phyloP scores from a whole-genome alignment of 2,329 filamentous ascomycete species.

The Cladosporium phlei region DNA sequence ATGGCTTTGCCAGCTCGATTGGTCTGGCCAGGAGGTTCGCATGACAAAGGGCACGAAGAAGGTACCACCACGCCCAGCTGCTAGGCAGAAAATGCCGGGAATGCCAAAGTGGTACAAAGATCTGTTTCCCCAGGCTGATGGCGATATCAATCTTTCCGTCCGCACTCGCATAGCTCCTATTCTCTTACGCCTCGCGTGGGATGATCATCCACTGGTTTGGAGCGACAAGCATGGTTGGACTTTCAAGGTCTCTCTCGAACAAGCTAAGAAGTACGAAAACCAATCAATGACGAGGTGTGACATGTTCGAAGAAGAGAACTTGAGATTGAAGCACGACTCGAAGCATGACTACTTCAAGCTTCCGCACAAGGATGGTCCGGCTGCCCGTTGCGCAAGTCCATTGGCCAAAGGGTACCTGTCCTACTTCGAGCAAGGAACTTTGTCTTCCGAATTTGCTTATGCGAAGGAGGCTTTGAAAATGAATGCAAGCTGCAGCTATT shows the following conservation, averaged over 20 bases:
- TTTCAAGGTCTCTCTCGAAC: slow-evolving; percentile 65
- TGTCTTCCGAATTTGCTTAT: slow-evolving; percentile 83
- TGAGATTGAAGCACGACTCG: slow-evolving; percentile 60
- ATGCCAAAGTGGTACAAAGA: slow-evolving; percentile 97
- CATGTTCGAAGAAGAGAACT: slow-evolving; percentile 69
- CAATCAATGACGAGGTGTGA: slow-evolving; percentile 71
- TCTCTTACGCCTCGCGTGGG: slow-evolving; percentile 79
- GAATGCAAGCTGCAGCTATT: slow-evolving; percentile 98
- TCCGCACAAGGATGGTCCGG: slow-evolving; percentile 90
- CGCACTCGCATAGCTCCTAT: slow-evolving; percentile 83
- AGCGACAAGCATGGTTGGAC: slow-evolving; percentile 92
- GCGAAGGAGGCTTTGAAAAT: slow-evolving; percentile 95
- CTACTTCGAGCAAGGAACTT: slow-evolving; percentile 84
- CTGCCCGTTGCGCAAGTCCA: slow-evolving; percentile 76
- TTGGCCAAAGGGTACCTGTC: slow-evolving; percentile 85
- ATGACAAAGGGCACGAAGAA: slow-evolving; percentile 93
- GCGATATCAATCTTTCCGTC: slow-evolving; percentile 72
- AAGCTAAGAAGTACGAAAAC: slow-evolving; percentile 61
- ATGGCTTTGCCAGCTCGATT: slow-evolving; percentile 91
- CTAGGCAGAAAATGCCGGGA: slow-evolving; percentile 86
- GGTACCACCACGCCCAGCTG: slow-evolving; percentile 66
- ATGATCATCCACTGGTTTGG: slow-evolving; percentile 85
- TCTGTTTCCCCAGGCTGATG: slow-evolving; percentile 65
- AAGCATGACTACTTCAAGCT: slow-evolving; percentile 78
- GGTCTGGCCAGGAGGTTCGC: slow-evolving; percentile 86